Evolutionary conservation across 331 rosid species (phyloP).

Genomic region (Saraca asoca): DNA sequence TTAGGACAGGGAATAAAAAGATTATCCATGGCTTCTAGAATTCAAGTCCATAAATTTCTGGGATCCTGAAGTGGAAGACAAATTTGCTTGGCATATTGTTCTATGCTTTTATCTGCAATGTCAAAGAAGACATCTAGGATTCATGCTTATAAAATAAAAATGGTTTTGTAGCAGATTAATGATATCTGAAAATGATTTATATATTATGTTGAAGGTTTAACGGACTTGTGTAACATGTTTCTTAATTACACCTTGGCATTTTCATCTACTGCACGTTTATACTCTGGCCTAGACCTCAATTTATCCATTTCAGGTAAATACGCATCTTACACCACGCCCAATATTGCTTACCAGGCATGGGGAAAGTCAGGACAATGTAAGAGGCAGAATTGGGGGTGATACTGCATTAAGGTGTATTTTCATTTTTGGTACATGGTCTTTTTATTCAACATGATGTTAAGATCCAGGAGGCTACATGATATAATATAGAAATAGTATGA

Average conservation of each 20-base stretch:
- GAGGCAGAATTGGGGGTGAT: constrained; percentile 97
- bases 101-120: not conserved
- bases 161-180: constrained; percentile 21
- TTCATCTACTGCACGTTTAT: constrained; percentile 20
- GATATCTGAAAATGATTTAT: constrained; percentile 13
- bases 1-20: constrained; percentile 7
- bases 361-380: constrained; percentile 94
- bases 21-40: constrained; percentile 15
- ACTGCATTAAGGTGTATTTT: constrained; percentile 65
- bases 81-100: too few relatives aligned
- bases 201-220: not conserved
- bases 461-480: constrained; percentile 6
- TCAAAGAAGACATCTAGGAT: not conserved
- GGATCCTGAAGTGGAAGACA: too few relatives aligned
- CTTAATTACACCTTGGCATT: constrained; percentile 13
- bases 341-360: constrained; percentile 97
- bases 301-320: constrained; percentile 70
- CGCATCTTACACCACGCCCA: constrained; percentile 98
- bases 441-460: constrained; percentile 20
- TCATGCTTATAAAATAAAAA: constrained; percentile 23
- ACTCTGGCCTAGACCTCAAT: constrained; percentile 24
- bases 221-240: constrained; percentile 14
- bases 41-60: not conserved
- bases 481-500: constrained; percentile 5
- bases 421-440: constrained; percentile 16